Evolutionary conservation across 345 rosid genomes (phyloP), one percentile per base, ranked within the genome.

Genomic region (Excoecaria agallocha): DNA sequence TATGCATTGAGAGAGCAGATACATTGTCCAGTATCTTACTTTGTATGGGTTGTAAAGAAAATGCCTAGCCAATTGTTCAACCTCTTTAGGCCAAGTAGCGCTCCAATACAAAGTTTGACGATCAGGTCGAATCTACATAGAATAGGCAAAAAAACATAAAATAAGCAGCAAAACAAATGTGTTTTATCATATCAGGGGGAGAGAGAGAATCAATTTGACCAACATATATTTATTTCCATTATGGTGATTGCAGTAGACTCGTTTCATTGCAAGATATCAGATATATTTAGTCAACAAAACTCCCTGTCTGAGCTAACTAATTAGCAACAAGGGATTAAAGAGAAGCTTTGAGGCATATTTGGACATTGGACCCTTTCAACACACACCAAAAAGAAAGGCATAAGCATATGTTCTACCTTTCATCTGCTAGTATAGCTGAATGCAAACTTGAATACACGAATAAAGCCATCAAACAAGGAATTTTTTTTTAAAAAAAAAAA

Each of bases 21-120:
- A 60, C 66, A 13, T 25, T 24, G 43, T 41, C 46, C 59, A 73
- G 70, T 56, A 35, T 63, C 86, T 88, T 86, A 96, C 98, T 89
- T 96, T 93, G 88, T 96, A 96, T 38, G 99, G 88, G 67, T 91
- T 96, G 88, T 96, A 89, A 69, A 96, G 98, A 83, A 87, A 96
- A 78, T 96, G 87, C 75, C 81, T 88, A 12, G 99, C 86, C 72
- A 96, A 83, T 43, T 86, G 97, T 80, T 96, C 98, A 67, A 96
- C 99, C 78, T 96, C 99, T 84, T 93, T 96, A 9, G 99, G 99
- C 99, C 98, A 96, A 61, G 99, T 96, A 52, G 99, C 99, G 87
- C 99, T 96, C 99, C 98, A 93, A 76, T 96, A 96, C 80, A 96
- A 80, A 68, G 99, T 96, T 84, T 96, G 98, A 67, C 99, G 97